These are phyloP conservation scores for Asterella californica DNA, from an alignment of 225 moss, liverwort and hornwort genomes.

Conservation along the genomic window DNA sequence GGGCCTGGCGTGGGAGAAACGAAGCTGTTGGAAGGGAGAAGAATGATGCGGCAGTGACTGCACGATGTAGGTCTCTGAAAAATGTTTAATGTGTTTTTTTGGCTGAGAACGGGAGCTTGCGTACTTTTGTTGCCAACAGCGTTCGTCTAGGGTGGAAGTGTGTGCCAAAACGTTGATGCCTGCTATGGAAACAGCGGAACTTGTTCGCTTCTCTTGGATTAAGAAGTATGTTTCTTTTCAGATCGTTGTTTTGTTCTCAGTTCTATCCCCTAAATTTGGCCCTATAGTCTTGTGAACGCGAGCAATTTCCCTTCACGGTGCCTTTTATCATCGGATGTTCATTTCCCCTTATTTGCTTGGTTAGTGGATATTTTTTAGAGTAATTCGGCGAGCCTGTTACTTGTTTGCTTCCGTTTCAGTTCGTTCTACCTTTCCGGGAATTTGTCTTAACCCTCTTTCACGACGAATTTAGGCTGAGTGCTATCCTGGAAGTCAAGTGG, in stretches of 20 bases:
- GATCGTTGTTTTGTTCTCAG: not conserved
- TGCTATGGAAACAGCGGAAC: not conserved
- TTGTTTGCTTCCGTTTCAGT: too few species aligned
- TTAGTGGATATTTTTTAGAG: not conserved
- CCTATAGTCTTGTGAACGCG: not conserved
- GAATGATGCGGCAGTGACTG: not conserved
- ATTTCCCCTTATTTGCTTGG: not conserved
- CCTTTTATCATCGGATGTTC: not conserved
- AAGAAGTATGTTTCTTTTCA: not conserved
- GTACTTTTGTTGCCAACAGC: not conserved
- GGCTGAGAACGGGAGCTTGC: not conserved
- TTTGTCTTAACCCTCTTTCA: not conserved
- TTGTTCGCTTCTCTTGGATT: not conserved
- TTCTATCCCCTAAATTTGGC: not conserved
- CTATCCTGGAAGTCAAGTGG: not conserved
- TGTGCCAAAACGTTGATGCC: not conserved
- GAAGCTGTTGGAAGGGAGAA: not conserved
- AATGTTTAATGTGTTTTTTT: not conserved
- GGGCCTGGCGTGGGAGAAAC: not conserved
- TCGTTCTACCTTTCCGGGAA: not conserved
- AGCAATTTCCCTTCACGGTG: not conserved
- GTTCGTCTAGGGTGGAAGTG: conserved; percentile 10
- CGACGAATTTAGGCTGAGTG: not conserved
- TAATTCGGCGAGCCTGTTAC: not conserved
- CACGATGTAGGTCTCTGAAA: not conserved